Percentiles rank a stretch among this genome's conserved stretches.
Evolutionary conservation across 1,139 yeast species (phyloP).

Genomic region (Candida tropicalis): DNA sequence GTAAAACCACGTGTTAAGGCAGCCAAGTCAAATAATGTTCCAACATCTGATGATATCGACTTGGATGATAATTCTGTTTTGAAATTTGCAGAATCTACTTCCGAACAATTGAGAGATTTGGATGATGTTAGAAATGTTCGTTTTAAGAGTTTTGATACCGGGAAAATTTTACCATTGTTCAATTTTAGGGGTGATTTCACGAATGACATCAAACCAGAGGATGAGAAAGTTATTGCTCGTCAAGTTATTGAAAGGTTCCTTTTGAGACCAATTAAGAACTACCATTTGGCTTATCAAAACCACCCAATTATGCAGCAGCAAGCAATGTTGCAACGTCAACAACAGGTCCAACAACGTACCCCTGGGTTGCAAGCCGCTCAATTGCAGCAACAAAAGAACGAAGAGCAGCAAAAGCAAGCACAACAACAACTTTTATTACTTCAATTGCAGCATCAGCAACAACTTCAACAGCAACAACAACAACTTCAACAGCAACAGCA

Average conservation of each 20-base stretch:
- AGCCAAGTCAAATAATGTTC: slow-evolving; percentile 25
- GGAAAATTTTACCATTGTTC: slow-evolving; percentile 40
- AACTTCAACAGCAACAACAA: slow-evolving; percentile 13
- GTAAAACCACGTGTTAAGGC: slow-evolving; percentile 27
- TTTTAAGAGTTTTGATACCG: slow-evolving; percentile 27
- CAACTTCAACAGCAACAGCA: slow-evolving; percentile 14
- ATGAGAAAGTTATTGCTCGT: slow-evolving; percentile 41
- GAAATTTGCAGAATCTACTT: slow-evolving; percentile 39
- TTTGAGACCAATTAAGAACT: slow-evolving; percentile 48
- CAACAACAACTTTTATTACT: slow-evolving; percentile 21
- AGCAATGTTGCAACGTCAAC: slow-evolving; percentile 35
- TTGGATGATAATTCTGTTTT: slow-evolving; percentile 41
- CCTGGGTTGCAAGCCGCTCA: slow-evolving; percentile 18
- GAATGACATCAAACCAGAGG: slow-evolving; percentile 33
- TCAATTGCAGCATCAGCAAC: slow-evolving; percentile 19
- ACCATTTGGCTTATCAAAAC: slow-evolving; percentile 51
- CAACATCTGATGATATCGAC: slow-evolving; percentile 43
- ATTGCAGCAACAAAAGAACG: slow-evolving; percentile 27
- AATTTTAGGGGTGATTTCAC: slow-evolving; percentile 28
- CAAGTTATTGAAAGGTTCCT: slow-evolving; percentile 46
- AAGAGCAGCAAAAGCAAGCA: slow-evolving; percentile 19
- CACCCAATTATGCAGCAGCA: slow-evolving; percentile 49
- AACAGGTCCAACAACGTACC: slow-evolving; percentile 25
- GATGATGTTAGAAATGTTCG: slow-evolving; percentile 35
- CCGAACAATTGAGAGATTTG: slow-evolving; percentile 35